Conservation (phyloP, 208 protist genomes). For the Dictyostelium gargantuum region DNA sequence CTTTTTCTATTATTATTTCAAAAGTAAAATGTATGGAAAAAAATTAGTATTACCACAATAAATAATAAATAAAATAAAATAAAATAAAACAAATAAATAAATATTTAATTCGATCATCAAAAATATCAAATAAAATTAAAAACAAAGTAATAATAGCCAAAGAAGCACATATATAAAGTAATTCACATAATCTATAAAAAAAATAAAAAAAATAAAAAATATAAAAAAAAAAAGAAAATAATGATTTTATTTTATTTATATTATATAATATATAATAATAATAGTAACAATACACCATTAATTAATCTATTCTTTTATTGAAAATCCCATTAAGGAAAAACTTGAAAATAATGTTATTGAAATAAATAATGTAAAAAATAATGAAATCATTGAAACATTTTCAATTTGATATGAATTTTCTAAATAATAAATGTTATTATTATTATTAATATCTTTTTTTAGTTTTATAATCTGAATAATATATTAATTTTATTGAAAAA, state of each 20-base stretch:
- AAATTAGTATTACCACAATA: conserved; percentile 17
- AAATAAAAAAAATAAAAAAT: neutral
- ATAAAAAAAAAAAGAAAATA: neutral
- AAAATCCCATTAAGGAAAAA: neutral
- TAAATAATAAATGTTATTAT: no score
- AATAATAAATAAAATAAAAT: neutral
- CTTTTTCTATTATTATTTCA: conserved; percentile 88
- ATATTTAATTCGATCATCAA: no score
- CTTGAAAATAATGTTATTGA: neutral
- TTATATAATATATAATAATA: no score
- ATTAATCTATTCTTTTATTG: no score
- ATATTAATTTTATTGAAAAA: neutral
- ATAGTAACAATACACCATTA: no score
- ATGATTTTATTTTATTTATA: neutral
- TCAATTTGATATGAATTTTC: no score
- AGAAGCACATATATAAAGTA: no score
- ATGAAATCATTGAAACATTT: neutral
- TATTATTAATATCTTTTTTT: no score
- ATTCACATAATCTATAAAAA: no score
- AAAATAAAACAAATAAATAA: neutral
- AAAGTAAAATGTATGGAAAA: conserved; percentile 41
- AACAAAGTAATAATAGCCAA: neutral
- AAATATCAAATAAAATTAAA: neutral
- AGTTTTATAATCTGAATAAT: no score
- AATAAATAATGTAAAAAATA: neutral